Percentiles rank a stretch among this genome's conserved stretches.
Conservation (phyloP, 2,329 filamentous ascomycete genomes). For the Zalaria sp. region DNA sequence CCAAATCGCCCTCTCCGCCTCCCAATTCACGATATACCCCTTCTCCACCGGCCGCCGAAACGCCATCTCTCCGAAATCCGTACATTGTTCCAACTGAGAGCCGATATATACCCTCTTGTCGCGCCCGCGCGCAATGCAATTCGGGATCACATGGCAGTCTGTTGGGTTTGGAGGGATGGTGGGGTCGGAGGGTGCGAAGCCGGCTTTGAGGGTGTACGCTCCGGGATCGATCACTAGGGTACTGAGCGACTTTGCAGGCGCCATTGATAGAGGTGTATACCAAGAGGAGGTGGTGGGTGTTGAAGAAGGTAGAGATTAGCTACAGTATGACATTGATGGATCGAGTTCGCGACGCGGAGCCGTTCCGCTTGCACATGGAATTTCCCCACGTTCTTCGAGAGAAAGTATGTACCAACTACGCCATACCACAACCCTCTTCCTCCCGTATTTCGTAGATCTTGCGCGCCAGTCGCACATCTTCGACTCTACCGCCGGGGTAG, state of each 20-base stretch:
- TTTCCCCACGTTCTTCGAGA: too few relatives aligned
- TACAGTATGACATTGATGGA: neutral
- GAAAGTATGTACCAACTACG: too few relatives aligned
- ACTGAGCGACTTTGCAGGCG: neutral
- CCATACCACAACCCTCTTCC: too few relatives aligned
- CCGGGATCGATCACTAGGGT: conserved; percentile 92
- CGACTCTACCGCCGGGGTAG: too few relatives aligned
- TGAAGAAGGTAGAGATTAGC: neutral
- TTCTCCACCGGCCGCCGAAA: conserved; percentile 87
- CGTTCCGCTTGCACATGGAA: too few relatives aligned
- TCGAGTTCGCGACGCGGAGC: neutral
- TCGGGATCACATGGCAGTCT: conserved; percentile 61
- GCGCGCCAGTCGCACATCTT: too few relatives aligned
- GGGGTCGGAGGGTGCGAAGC: conserved; percentile 38
- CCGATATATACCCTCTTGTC: conserved; percentile 67
- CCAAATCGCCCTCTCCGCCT: conserved; percentile 91
- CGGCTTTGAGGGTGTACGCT: conserved; percentile 81
- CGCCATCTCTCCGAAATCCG: conserved; percentile 76
- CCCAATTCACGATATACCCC: conserved; percentile 93
- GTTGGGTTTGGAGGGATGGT: conserved; percentile 18
- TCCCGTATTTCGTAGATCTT: too few relatives aligned
- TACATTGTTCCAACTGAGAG: conserved; percentile 63
- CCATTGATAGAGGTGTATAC: neutral
- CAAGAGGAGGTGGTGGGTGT: neutral
- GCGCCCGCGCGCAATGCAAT: conserved; percentile 75